phyloP scores from a whole-genome alignment of 2,329 filamentous ascomycete genomes.

The Graphium sp. region DNA sequence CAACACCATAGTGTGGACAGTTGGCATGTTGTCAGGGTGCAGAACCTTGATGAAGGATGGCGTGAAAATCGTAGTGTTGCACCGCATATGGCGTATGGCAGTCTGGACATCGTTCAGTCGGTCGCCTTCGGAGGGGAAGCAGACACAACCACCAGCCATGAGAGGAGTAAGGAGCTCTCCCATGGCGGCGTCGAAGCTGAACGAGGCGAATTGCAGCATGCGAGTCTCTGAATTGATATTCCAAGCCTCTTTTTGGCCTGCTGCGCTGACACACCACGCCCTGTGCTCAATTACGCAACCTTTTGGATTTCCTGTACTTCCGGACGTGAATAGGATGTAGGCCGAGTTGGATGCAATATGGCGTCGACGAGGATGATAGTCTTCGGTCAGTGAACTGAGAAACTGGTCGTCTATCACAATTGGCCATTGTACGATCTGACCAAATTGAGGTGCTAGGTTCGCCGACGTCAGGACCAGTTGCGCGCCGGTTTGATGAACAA shows the following conservation, averaged over 20 bases:
- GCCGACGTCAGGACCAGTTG: constrained; percentile 25
- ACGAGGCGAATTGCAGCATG: constrained; percentile 15
- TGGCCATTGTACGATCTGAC: no score
- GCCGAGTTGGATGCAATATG: constrained; percentile 7
- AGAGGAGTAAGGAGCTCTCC: constrained; percentile 9
- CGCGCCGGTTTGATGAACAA: constrained; percentile 23
- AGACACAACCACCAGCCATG: constrained; percentile 13
- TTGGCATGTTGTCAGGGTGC: constrained; percentile 24
- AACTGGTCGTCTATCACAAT: no score
- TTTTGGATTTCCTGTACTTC: constrained; percentile 12
- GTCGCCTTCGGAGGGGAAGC: constrained; percentile 18
- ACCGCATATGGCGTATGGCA: constrained; percentile 29
- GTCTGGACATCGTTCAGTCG: constrained; percentile 21
- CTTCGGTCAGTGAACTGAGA: no score
- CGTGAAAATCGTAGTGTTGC: constrained; percentile 32
- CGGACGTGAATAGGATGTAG: constrained; percentile 13
- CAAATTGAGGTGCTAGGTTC: no score
- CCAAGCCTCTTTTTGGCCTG: constrained; percentile 7
- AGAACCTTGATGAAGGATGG: constrained; percentile 29
- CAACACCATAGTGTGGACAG: constrained; percentile 26
- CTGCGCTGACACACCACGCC: constrained; percentile 7
- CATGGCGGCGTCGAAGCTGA: constrained; percentile 14
- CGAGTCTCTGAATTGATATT: constrained; percentile 10
- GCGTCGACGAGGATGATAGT: no score
- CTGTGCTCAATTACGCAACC: constrained; percentile 10